Evolutionary conservation across 805 yeast species (phyloP).

Genomic region (Lipomyces oligophaga): DNA sequence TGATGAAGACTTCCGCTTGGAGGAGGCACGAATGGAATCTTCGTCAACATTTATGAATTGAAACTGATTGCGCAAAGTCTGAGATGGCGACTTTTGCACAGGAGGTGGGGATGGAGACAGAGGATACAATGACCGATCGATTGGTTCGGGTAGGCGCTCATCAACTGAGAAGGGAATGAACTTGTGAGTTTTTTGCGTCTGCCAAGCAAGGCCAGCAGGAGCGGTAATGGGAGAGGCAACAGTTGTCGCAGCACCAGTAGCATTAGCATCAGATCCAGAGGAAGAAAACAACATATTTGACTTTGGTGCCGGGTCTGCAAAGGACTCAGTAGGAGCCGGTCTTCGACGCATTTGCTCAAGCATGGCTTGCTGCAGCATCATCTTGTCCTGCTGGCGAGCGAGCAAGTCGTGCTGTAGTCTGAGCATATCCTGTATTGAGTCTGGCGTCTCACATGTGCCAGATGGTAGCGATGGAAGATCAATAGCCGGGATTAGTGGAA

Average conservation of each 20-base stretch:
- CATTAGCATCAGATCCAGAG: too few relatives aligned
- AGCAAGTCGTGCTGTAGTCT: conserved; percentile 8
- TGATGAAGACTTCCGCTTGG: too few relatives aligned
- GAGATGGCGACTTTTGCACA: too few relatives aligned
- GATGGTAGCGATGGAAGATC: conserved; percentile 3
- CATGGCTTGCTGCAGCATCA: conserved; percentile 17
- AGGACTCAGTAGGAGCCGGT: neutral
- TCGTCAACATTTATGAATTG: conserved; percentile 8
- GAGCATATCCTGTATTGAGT: conserved; percentile 6
- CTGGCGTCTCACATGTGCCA: conserved; percentile 1
- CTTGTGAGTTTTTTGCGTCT: too few relatives aligned
- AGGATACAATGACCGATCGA: neutral
- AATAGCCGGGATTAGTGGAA: conserved; percentile 5
- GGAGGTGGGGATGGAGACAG: neutral
- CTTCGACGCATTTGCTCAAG: conserved; percentile 14
- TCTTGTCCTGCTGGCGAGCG: conserved; percentile 13
- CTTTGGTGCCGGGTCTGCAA: neutral
- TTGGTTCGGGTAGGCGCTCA: neutral
- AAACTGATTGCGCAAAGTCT: neutral
- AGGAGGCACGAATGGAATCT: too few relatives aligned
- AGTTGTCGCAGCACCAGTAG: too few relatives aligned
- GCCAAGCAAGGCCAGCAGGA: neutral
- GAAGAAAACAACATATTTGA: neutral
- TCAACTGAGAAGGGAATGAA: too few relatives aligned
- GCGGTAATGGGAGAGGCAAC: neutral